These are phyloP conservation scores for Aegilops tauschii DNA, from an alignment of 176 grass and related monocot species.

Conservation along the genomic window DNA sequence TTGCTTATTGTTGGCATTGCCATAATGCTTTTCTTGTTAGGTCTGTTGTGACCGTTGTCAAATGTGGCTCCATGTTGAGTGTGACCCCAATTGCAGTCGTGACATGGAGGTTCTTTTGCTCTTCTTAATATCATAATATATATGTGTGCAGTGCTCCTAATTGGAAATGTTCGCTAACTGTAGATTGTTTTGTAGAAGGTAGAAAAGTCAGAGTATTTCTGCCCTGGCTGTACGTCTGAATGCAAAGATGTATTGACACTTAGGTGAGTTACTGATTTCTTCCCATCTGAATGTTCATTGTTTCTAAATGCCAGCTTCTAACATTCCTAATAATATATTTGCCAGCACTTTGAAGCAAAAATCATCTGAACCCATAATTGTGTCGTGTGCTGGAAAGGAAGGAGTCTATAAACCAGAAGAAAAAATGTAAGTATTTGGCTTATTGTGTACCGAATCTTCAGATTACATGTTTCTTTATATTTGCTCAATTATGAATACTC, in stretches of 20 bases:
- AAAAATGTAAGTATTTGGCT: slow-evolving; percentile 55
- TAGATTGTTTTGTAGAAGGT: slow-evolving; percentile 52
- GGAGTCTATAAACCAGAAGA: slow-evolving; percentile 64
- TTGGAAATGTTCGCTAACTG: slow-evolving; percentile 12
- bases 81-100: slow-evolving; percentile 45
- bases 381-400: slow-evolving; percentile 54
- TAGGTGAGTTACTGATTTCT: slow-evolving; percentile 36
- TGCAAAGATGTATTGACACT: slow-evolving; percentile 12
- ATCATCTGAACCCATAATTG: slow-evolving; percentile 43
- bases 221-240: slow-evolving; percentile 70
- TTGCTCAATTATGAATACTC: neutral
- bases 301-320: neutral
- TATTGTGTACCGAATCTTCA: neutral
- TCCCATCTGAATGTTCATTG: too few species aligned
- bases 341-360: slow-evolving; percentile 38
- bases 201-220: slow-evolving; percentile 71
- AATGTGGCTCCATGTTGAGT: slow-evolving; percentile 85
- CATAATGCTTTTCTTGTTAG: slow-evolving; percentile 28
- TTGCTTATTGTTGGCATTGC: neutral
- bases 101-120: slow-evolving; percentile 61
- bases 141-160: neutral
- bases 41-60: slow-evolving; percentile 85
- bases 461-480: slow-evolving; percentile 10
- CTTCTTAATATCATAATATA: slow-evolving; percentile 9
- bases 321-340: slow-evolving; percentile 41